These are phyloP conservation scores for Acacia concinna DNA, from an alignment of 331 rosid genomes.

Conservation along the genomic window DNA sequence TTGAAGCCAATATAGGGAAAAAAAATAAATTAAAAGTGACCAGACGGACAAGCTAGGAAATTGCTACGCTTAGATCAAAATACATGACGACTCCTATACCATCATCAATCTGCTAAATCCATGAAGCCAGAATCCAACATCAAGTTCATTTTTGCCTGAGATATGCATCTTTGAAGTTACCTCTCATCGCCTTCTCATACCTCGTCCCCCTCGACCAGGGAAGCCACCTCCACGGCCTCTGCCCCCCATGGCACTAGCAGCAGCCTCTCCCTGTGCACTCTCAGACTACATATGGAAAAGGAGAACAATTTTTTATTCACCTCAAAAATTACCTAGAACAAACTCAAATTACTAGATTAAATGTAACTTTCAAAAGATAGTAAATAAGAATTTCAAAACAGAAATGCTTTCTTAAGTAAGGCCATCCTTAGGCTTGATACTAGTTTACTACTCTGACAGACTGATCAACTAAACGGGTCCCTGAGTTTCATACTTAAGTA, in stretches of 20 bases:
- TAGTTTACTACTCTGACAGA: background rate
- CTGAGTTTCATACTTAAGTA: background rate
- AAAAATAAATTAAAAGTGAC: background rate
- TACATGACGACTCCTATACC: conserved; percentile 26
- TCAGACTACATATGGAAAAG: conserved; percentile 67
- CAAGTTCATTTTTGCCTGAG: conserved; percentile 3
- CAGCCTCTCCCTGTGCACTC: conserved; percentile 99
- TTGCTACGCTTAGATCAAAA: conserved; percentile 29
- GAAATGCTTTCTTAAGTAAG: background rate
- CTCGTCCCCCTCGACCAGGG: conserved; percentile 95
- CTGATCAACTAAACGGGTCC: background rate
- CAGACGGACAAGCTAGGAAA: conserved; percentile 24
- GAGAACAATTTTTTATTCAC: background rate
- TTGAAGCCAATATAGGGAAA: background rate
- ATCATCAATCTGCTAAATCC: conserved; percentile 25
- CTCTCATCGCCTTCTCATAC: conserved; percentile 78
- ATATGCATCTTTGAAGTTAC: background rate
- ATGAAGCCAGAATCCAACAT: background rate
- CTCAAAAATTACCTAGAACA: background rate
- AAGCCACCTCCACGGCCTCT: conserved; percentile 91
- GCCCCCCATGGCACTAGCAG: conserved; percentile 97
- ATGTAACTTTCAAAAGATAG: background rate
- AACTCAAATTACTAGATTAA: background rate
- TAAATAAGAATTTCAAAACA: no score
- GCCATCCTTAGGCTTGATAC: background rate